Base-by-base conservation (phyloP, 768 basidiomycete species). In the Mycena filopes region DNA sequence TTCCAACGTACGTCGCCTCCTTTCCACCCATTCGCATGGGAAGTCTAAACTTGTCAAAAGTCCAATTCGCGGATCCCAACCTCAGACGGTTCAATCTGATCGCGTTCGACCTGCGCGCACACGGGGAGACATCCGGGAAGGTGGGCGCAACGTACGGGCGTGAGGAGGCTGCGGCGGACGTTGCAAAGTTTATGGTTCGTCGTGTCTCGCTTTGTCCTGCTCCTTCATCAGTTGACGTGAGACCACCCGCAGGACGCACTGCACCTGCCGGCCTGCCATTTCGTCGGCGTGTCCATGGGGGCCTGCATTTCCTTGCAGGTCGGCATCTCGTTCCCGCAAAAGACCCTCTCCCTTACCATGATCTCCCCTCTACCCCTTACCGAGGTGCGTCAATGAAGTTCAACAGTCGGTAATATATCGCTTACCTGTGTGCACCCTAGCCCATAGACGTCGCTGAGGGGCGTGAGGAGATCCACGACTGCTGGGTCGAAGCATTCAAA, bases 251-350 rank as follows among this genome's bases (percentile, higher is more conserved):
- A 7, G 48, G 16, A 47, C 55, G 8, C 66, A 70, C 9, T 50
- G 63, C 25, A 64, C 70, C 10, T n/a, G n/a, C 68, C 68, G 1
- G 25, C 40, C 5, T 69, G 57, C 40, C 69, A 70, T 56, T 38
- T 72, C 15, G 60, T 72, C 42, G 71, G 71, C 7, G 38, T 67
- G 40, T 72, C 71, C 7, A 70, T 72, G 66, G 71, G 71, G 18
- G 64, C 63, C 11, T 65, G 60, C 46, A 66, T 70, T 21, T 66
- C 58, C 18, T 46, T 70, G 2, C 71, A 72, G 51, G 53, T 60
- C 7, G 66, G 59, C 4, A 62, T 72, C 3, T 29, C 54, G 11
- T 68, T 68, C 33, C 66, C 71, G 3, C 20, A 20, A 18, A 23
- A 13, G 21, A 63, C 67, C 5, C 63, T 49, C 3, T 67, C 66